Evolutionary conservation across 2,329 filamentous ascomycete species (phyloP).

Genomic region (Penicillium expansum): DNA sequence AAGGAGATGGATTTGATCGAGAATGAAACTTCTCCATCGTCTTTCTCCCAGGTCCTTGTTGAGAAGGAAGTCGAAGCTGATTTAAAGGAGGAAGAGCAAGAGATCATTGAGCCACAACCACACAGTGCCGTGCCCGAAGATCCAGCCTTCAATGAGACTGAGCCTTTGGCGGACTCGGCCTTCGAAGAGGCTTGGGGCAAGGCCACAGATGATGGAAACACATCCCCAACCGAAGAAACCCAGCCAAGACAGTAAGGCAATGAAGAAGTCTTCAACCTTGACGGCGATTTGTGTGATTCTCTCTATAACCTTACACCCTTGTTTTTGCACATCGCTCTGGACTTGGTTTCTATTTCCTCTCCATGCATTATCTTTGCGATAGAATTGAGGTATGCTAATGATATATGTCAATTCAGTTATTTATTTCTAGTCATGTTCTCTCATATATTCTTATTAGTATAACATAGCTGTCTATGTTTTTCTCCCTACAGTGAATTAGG

Average conservation of each 20-base stretch:
- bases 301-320: constrained; percentile 16
- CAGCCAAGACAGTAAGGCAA: not conserved
- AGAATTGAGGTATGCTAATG: constrained; percentile 2
- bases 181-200: constrained; percentile 41
- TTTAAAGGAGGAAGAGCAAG: constrained; percentile 1
- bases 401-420: constrained; percentile 1
- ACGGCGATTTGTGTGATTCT: not conserved
- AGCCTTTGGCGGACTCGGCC: constrained; percentile 23
- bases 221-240: constrained; percentile 6
- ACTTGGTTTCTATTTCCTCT: not conserved
- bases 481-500: not conserved
- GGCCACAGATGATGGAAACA: constrained; percentile 31
- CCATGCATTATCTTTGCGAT: not conserved
- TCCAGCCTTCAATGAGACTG: not conserved
- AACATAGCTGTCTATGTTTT: not conserved
- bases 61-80: constrained; percentile 18
- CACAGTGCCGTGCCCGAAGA: not conserved
- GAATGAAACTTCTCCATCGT: constrained; percentile 9
- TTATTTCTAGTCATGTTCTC: not conserved
- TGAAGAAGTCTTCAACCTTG: not conserved
- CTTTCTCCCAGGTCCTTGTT: constrained; percentile 22
- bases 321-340: constrained; percentile 5
- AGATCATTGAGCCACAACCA: not conserved
- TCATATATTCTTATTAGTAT: too few species aligned
- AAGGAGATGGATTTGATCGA: constrained; percentile 6